Conservation (phyloP, 306 rosid genomes). For the Castanea crenata region DNA sequence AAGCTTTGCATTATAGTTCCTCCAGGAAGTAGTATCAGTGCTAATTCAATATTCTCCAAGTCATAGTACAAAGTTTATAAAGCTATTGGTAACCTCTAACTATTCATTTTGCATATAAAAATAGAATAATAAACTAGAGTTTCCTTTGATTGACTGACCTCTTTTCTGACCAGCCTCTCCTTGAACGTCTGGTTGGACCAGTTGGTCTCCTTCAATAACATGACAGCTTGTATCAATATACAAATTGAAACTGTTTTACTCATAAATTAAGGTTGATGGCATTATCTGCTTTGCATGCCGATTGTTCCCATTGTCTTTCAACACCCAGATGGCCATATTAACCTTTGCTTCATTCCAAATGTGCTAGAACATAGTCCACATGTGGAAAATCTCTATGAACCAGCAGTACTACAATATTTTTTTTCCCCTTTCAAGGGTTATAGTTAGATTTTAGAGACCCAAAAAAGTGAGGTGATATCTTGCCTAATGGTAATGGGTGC, state of each 20-base stretch:
- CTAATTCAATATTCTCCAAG: background rate
- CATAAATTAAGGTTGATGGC: no score
- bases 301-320: no score
- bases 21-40: background rate
- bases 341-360: no score
- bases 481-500: background rate
- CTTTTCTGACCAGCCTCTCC: constrained; percentile 47
- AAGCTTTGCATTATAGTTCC: background rate
- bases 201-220: constrained; percentile 28
- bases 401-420: background rate
- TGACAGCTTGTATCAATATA: background rate
- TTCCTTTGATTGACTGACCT: constrained; percentile 36
- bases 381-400: no score
- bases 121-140: constrained; percentile 3
- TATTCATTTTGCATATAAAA: background rate
- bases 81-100: background rate
- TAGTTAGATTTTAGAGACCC: background rate
- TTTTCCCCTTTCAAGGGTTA: background rate
- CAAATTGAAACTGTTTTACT: no score
- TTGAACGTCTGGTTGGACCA: constrained; percentile 38
- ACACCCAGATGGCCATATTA: no score
- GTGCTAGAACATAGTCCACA: no score
- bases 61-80: background rate
- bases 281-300: no score
- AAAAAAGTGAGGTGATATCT: background rate